Percentiles rank a stretch among this genome's conserved stretches.
Conservation (phyloP, 495 filamentous ascomycete species). For the Xylaria curta region DNA sequence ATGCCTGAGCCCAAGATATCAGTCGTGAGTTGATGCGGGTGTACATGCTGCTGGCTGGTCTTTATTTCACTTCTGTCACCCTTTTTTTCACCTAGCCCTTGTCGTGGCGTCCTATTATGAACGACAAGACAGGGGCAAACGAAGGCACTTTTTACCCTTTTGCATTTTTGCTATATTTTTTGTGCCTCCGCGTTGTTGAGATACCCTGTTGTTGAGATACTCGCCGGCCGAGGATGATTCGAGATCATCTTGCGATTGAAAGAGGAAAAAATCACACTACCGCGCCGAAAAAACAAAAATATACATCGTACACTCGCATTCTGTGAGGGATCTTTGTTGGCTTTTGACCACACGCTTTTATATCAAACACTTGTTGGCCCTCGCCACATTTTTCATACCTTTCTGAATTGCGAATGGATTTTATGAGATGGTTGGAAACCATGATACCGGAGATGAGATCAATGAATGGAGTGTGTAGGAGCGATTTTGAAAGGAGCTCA, state of each 20-base stretch:
- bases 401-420: constrained; percentile 27
- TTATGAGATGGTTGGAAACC: constrained; percentile 19
- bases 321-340: constrained; percentile 25
- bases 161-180: constrained; percentile 33
- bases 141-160: constrained; percentile 39
- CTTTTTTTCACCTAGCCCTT: constrained; percentile 33
- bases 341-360: constrained; percentile 25
- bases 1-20: constrained; percentile 20
- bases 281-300: constrained; percentile 21
- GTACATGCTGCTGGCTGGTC: constrained; percentile 39
- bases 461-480: constrained; percentile 23
- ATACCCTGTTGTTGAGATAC: constrained; percentile 45
- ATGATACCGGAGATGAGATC: constrained; percentile 21
- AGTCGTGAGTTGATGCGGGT: constrained; percentile 23
- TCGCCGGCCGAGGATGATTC: constrained; percentile 40
- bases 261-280: constrained; percentile 23
- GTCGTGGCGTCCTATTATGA: constrained; percentile 35
- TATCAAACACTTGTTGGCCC: constrained; percentile 26
- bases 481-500: neutral
- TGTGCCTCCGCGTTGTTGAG: constrained; percentile 41
- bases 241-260: constrained; percentile 35
- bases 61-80: constrained; percentile 34
- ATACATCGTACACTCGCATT: constrained; percentile 21
- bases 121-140: constrained; percentile 32
- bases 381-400: constrained; percentile 26